Percentiles rank a stretch among this genome's conserved stretches.
Evolutionary conservation across 225 moss, liverwort and hornwort species (phyloP).

Genomic region (Sphagnum tenellum): DNA sequence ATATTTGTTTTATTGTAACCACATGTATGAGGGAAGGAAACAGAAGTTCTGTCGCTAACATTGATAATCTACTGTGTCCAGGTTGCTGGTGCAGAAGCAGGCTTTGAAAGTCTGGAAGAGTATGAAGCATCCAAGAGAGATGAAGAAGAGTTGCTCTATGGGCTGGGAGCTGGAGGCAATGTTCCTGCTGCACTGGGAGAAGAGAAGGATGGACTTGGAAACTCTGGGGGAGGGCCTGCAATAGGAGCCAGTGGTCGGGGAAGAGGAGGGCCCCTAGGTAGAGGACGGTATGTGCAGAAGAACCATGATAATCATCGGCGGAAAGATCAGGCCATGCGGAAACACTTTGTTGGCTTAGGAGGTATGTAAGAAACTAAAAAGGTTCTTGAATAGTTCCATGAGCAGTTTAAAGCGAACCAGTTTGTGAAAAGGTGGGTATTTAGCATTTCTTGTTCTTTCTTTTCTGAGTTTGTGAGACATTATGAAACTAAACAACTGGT

Average conservation of each 20-base stretch:
- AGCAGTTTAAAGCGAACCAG: too few species aligned
- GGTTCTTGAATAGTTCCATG: too few species aligned
- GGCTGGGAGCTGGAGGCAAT: conserved; percentile 82
- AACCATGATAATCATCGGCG: conserved; percentile 64
- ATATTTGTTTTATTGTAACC: background rate
- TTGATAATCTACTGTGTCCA: conserved; percentile 6
- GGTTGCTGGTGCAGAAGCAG: conserved; percentile 57
- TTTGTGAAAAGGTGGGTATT: too few species aligned
- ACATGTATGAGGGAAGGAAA: too few species aligned
- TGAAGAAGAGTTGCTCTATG: conserved; percentile 34
- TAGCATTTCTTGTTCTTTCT: too few species aligned
- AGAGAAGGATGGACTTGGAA: conserved; percentile 31
- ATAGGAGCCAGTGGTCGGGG: conserved; percentile 54
- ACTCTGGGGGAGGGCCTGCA: conserved; percentile 22
- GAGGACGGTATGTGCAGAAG: conserved; percentile 51
- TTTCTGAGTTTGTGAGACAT: too few species aligned
- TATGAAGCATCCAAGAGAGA: conserved; percentile 52
- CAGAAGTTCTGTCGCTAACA: too few species aligned
- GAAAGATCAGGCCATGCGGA: conserved; percentile 89
- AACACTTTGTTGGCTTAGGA: conserved; percentile 73
- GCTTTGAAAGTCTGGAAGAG: conserved; percentile 70
- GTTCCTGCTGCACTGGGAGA: conserved; percentile 39
- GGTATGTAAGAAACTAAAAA: conserved; percentile 26
- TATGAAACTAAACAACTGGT: too few species aligned
- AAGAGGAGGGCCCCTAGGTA: conserved; percentile 44